A percentile compares a stretch with the other conserved stretches of the same genome.
phyloP scores from a whole-genome alignment of 108 stramenopile species.

The Cyclostephanos tholiformis region DNA sequence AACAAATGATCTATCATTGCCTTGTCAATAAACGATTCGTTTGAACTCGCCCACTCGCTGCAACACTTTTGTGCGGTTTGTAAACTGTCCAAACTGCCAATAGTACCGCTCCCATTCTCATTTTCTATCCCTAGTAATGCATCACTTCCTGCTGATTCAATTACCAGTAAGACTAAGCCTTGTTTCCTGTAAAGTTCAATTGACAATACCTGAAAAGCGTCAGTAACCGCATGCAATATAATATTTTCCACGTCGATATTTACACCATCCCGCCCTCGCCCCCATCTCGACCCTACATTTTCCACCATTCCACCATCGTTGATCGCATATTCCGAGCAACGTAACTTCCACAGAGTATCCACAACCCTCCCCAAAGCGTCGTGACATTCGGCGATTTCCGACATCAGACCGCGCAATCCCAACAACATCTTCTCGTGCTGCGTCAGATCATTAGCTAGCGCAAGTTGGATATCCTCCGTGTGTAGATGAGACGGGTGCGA shows the following conservation, averaged over 20 bases:
- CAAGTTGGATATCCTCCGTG: conserved; percentile 56
- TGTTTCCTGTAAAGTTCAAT: conserved; percentile 69
- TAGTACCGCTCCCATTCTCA: neutral
- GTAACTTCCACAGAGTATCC: conserved; percentile 61
- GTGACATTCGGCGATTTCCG: conserved; percentile 58
- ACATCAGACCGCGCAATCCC: conserved; percentile 51
- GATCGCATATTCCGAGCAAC: conserved; percentile 15
- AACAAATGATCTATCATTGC: conserved; percentile 1
- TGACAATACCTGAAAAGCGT: conserved; percentile 55
- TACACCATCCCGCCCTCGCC: neutral
- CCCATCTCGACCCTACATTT: neutral
- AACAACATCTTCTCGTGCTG: conserved; percentile 81
- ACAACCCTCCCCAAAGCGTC: conserved; percentile 73
- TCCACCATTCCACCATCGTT: conserved; percentile 18
- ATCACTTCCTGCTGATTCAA: conserved; percentile 58
- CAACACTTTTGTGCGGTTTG: conserved; percentile 27
- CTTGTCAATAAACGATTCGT: conserved; percentile 12
- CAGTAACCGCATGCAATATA: conserved; percentile 23
- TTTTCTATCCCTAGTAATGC: conserved; percentile 41
- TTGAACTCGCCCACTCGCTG: conserved; percentile 21
- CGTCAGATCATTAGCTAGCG: conserved; percentile 62
- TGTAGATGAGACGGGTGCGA: conserved; percentile 15
- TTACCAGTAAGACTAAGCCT: conserved; percentile 42
- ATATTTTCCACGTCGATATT: conserved; percentile 21
- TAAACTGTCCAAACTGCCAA: neutral